Base-by-base conservation (phyloP, 1,284 basidiomycete species). In the Rhodofomes roseus region DNA sequence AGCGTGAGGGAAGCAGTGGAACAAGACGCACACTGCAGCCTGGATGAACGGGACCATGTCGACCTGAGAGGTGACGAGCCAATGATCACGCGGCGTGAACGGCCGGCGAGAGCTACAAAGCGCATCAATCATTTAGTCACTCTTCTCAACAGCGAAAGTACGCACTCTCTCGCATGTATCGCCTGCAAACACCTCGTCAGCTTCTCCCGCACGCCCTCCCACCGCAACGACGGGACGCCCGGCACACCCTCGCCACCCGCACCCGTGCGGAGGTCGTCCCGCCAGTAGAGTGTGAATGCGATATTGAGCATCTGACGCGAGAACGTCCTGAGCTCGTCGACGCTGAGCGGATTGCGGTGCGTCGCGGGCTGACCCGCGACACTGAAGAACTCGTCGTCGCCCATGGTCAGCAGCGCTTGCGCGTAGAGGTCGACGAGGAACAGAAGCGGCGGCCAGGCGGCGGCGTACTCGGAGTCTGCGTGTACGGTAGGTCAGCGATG, bases 361-460 rank as follows among this genome's bases (percentile, higher is more conserved):
- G 31, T 11, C 18, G 50, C 9, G 16, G 67, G 62, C 0, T 11
- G 31, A 11, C 66, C 62, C 1, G 50, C 12, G 12, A 74, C 74
- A 0, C 86, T 83, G 70, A 96, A 96, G 76, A 99, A 98, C 73
- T 99, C 96, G 72, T 98, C 96, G 66, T 99, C 97, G 2, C 93
- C 93, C 79, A 99, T 92, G 0, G 95, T 94, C 41, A 95, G 79
- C 20, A 99, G 83, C 12, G 89, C 85, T 63, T 96, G 90, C 1
- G 86, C 85, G 72, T 98, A 96, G 20, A 98, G 74, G 58, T 96
- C 90, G 7, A 86, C 82, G 3, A 98, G 82, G 54, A 98, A 82
- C 2, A 98, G 76, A 1, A 99, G 75, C 1, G 90, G 79, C 0
- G 88, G 81, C 82, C 87, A 89, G 41, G 78, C 74, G 0, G 71